Base-by-base conservation (phyloP, 305 asterid genomes). In the Ilex paraguariensis region DNA sequence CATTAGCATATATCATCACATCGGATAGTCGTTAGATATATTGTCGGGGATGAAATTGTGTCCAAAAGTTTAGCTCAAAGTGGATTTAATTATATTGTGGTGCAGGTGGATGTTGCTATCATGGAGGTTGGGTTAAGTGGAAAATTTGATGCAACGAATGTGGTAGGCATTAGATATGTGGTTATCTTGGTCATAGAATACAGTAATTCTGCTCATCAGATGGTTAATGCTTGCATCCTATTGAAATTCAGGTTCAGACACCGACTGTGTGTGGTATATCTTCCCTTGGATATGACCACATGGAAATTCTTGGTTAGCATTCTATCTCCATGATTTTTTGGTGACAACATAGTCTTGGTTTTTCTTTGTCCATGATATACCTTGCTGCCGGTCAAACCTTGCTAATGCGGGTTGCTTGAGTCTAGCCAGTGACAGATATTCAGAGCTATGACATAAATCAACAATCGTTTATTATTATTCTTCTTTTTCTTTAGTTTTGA, bases 261-360 rank as follows among this genome's bases (percentile, higher is more conserved):
- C 95, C 95, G 57, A 73, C 86, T 60, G 95, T 93, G 60, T 91
- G 86, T 75, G 90, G 93, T 51, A 71, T 89, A 79, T 69, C 95
- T 65, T 87, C 97, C n/a, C 83, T 87, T 36, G 89, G 93, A 60
- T 88, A 83, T 65, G 92, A 87, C 77, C 91, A 93, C 81, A 93
- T 86, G 97, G 99, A 93, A 79, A 87, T 93, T 82, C 96, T 93
- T 70, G 95, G 95, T 87, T 72, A 82, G 95, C 84, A 74, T 69
- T 73, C 76, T 73, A 73, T 77, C 73, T 77, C 73, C 75, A 69
- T 73, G 70, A 59, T 57, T 55, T 30, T 73, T 76, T 53, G 73
- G 76, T 66, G 62, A 65, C 56, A 65, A 62, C 60, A 68, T 13
- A 48, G 54, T 69, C 54, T 69, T 52, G 52, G 42, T 28, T 54